Base-by-base conservation (phyloP, 2,329 filamentous ascomycete genomes). In the Tolypocladium sp. region DNA sequence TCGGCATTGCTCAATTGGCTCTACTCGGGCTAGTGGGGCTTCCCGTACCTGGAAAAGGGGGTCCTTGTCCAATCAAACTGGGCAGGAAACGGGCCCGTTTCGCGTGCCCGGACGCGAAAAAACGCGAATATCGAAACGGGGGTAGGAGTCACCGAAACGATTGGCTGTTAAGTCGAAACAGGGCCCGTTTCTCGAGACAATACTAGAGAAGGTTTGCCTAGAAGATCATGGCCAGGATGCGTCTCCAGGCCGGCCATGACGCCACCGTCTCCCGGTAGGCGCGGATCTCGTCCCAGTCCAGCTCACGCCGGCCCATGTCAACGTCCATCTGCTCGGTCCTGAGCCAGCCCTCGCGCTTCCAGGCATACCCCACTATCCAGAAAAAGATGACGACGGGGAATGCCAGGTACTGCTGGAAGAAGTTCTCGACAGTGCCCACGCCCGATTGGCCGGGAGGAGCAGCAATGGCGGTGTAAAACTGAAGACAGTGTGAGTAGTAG, bases 251-350 rank as follows among this genome's bases (percentile, higher is more conserved):
- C 2, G 83, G 83, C 76, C 76, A 79, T 4, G 72, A 66, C 20
- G 79, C 80, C 25, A 83, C 69, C 70, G 76, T 69, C 42, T 75
- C 79, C 37, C 79, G 77, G 66, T 80, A 76, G 42, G 74, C 78
- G 68, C 86, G 81, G 72, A 87, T 85, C 46, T 75, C 74, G 13
- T 87, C 84, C 83, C 83, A 88, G 69, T 89, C 81, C 59, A 88
- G 78, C 71, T 85, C 81, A 63, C 86, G 80, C 59, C 86, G 81
- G 57, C 85, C 86, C 58, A 79, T 81, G 69, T 90, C 86, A 58
- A 90, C 78, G 65, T 90, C 87, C 64, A 91, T 89, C 62, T 89
- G 75, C 40, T 76, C 69, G 2, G 81, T 76, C 41, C 71, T 77
- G 60, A 87, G 74, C 81, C 83, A 88, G 27, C 81, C 81, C 55